A percentile compares a stretch with the other conserved stretches of the same genome.
These are phyloP conservation scores for Medicago lupulina DNA, from an alignment of 306 rosid species.

Conservation along the genomic window DNA sequence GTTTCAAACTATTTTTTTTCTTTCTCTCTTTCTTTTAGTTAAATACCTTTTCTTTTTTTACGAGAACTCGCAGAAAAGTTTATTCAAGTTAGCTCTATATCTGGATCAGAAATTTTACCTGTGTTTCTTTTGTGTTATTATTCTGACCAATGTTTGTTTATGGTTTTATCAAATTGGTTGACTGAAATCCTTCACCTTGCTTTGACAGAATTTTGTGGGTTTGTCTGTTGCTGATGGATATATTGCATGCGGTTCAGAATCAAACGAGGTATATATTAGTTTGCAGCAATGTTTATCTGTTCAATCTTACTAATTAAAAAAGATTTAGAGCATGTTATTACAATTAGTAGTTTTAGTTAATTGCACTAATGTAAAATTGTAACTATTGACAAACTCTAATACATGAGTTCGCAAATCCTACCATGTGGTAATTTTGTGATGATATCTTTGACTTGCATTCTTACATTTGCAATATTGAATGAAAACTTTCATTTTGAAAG, in stretches of 20 bases:
- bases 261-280: slow-evolving; percentile 77
- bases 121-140: slow-evolving; percentile 28
- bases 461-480: slow-evolving; percentile 3
- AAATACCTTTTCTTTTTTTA: neutral
- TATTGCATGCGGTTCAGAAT: slow-evolving; percentile 96
- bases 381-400: slow-evolving; percentile 10
- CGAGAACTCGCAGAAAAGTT: neutral
- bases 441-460: neutral
- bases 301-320: slow-evolving; percentile 12
- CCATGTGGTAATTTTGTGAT: neutral
- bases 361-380: slow-evolving; percentile 26
- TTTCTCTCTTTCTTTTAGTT: neutral
- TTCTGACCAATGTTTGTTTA: slow-evolving; percentile 22
- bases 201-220: slow-evolving; percentile 92
- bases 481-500: too few species aligned
- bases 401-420: slow-evolving; percentile 8
- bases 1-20: neutral
- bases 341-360: slow-evolving; percentile 24
- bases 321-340: neutral
- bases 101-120: slow-evolving; percentile 14
- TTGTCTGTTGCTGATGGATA: slow-evolving; percentile 83
- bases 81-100: slow-evolving; percentile 2
- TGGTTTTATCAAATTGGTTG: slow-evolving; percentile 33
- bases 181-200: slow-evolving; percentile 48
- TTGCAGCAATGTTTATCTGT: slow-evolving; percentile 18